Evolutionary conservation across 2,329 filamentous ascomycete genomes (phyloP).

Genomic region (Cercospora sesami): DNA sequence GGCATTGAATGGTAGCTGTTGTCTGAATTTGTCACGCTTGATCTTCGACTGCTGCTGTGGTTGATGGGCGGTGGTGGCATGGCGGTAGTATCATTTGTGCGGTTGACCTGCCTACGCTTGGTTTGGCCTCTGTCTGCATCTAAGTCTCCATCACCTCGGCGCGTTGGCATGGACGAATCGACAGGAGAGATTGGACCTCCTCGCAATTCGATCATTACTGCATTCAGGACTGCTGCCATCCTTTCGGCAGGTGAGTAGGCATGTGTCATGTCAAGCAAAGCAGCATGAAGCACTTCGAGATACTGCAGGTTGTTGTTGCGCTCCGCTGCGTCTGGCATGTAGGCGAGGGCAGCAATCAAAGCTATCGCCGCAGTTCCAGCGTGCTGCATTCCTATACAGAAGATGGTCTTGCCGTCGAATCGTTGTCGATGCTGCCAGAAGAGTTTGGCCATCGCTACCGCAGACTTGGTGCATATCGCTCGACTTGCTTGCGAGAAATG

Average conservation of each 20-base stretch:
- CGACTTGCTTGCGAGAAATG: slow-evolving; percentile 32
- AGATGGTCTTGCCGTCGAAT: slow-evolving; percentile 33
- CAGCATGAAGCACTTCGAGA: slow-evolving; percentile 31
- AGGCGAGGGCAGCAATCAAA: slow-evolving; percentile 32
- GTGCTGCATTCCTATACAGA: slow-evolving; percentile 33
- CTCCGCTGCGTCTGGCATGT: slow-evolving; percentile 28
- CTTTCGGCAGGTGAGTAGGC: slow-evolving; percentile 30
- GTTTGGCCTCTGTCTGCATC: slow-evolving; percentile 21
- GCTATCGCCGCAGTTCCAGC: slow-evolving; percentile 31
- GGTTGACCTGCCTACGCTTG: slow-evolving; percentile 29
- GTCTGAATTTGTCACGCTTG: slow-evolving; percentile 18
- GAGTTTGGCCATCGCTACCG: slow-evolving; percentile 28
- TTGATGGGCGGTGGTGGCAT: slow-evolving; percentile 24
- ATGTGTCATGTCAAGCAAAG: slow-evolving; percentile 31
- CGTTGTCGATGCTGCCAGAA: slow-evolving; percentile 33
- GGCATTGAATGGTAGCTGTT: slow-evolving; percentile 13
- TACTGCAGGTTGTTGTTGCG: slow-evolving; percentile 32
- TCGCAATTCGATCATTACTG: slow-evolving; percentile 30
- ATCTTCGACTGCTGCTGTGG: slow-evolving; percentile 12
- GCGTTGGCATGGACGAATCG: slow-evolving; percentile 19
- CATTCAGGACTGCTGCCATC: slow-evolving; percentile 31
- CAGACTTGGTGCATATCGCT: slow-evolving; percentile 33
- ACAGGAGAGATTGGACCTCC: slow-evolving; percentile 30
- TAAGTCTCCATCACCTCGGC: slow-evolving; percentile 23
- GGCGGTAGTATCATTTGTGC: not conserved